Conservation (phyloP, 176 grass and related monocot species). For the Carex cristatella region DNA sequence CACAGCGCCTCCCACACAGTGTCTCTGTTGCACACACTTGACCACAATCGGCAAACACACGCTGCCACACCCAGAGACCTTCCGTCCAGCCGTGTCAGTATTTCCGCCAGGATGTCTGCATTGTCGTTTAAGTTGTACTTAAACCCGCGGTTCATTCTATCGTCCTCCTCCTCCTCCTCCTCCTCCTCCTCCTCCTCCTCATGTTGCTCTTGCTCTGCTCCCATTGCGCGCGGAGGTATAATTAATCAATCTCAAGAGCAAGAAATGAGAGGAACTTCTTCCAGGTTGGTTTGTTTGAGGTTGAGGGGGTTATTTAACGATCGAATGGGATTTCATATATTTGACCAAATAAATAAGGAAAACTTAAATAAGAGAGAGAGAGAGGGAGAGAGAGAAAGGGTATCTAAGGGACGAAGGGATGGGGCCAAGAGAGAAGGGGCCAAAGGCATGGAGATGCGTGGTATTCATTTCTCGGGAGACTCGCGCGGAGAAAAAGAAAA, state of each 20-base stretch:
- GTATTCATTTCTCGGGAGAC: constrained; percentile 26
- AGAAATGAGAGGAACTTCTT: constrained; percentile 15
- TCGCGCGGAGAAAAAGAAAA: neutral
- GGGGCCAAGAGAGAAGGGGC: constrained; percentile 56
- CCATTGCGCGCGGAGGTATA: neutral
- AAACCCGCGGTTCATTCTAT: neutral
- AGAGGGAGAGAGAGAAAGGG: constrained; percentile 9
- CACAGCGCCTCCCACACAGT: constrained; percentile 85
- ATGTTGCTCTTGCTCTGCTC: constrained; percentile 1
- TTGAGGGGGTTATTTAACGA: constrained; percentile 34
- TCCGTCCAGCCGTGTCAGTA: constrained; percentile 72
- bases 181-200: neutral
- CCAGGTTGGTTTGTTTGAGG: neutral
- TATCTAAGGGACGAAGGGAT: constrained; percentile 50
- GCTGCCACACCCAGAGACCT: constrained; percentile 55
- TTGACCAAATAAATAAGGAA: constrained; percentile 9
- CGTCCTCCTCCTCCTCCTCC: neutral
- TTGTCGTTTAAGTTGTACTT: constrained; percentile 84
- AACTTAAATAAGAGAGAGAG: constrained; percentile 13
- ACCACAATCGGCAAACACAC: constrained; percentile 78
- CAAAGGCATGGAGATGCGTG: constrained; percentile 81
- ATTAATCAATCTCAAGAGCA: neutral
- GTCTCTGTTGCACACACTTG: constrained; percentile 45
- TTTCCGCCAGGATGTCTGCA: constrained; percentile 73
- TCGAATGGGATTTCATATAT: constrained; percentile 1